These are phyloP conservation scores for Trichoderma brevicompactum DNA, from an alignment of 2,329 filamentous ascomycete genomes.

Conservation along the genomic window DNA sequence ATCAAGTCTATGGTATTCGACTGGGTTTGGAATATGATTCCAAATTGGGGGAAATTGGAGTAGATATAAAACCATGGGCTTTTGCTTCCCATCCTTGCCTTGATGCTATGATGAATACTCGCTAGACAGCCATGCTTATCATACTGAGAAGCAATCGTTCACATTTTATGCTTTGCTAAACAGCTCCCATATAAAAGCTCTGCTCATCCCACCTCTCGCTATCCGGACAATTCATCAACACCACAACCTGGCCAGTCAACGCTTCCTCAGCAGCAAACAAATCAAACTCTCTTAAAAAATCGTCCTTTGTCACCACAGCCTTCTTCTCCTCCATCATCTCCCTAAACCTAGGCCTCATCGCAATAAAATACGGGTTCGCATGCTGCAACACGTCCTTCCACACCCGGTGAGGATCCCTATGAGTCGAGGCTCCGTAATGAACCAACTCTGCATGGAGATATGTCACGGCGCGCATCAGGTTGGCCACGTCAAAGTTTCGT, in stretches of 20 bases:
- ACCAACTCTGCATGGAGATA: not conserved
- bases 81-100: too few species aligned
- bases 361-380: not conserved
- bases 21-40: not conserved
- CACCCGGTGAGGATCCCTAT: not conserved
- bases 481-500: not conserved
- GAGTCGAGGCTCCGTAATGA: not conserved
- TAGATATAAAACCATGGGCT: not conserved
- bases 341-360: not conserved
- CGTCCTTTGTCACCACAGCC: not conserved
- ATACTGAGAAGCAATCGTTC: too few species aligned
- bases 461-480: not conserved
- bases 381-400: not conserved
- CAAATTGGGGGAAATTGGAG: not conserved
- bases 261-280: not conserved
- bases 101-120: too few species aligned
- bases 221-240: conserved; percentile 1
- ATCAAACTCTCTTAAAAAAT: conserved; percentile 13
- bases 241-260: conserved; percentile 3
- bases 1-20: not conserved
- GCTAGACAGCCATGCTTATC: too few species aligned
- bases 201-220: conserved; percentile 3
- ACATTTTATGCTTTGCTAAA: too few species aligned
- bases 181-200: not conserved
- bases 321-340: not conserved